Conservation (phyloP, 257 asterid species). For the Fraxinus excelsior region DNA sequence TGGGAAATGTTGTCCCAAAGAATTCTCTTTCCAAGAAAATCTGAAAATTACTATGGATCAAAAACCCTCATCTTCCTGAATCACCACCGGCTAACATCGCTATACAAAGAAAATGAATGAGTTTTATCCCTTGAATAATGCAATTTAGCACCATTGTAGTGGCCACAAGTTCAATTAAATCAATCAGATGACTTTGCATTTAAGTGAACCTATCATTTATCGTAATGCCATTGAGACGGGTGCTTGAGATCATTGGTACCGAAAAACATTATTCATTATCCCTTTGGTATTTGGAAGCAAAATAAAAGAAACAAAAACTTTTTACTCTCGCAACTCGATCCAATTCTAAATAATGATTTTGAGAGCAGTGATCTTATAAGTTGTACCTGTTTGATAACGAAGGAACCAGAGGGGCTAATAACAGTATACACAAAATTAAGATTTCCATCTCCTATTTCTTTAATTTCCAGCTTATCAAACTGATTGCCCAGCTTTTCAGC, state of each 20-base stretch:
- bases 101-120: not conserved
- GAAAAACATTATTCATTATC: too few relatives aligned
- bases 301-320: not conserved
- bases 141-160: too few relatives aligned
- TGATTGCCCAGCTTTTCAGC: conserved; percentile 61
- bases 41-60: not conserved
- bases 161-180: too few relatives aligned
- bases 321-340: not conserved
- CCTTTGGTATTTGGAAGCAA: not conserved
- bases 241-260: not conserved
- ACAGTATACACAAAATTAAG: conserved; percentile 91
- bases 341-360: not conserved
- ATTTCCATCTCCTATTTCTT: conserved; percentile 98
- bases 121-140: not conserved
- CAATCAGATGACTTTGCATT: too few relatives aligned
- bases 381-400: conserved; percentile 87
- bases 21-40: not conserved
- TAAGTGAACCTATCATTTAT: too few relatives aligned
- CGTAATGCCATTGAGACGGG: not conserved
- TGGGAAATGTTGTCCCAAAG: not conserved
- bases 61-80: not conserved
- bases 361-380: not conserved
- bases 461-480: conserved; percentile 61
- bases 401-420: conserved; percentile 53
- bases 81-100: not conserved